Evolutionary conservation across 768 basidiomycete species (phyloP), one percentile per base, ranked within the genome.

Genomic region (Rhodotorula sphaerocarpa): DNA sequence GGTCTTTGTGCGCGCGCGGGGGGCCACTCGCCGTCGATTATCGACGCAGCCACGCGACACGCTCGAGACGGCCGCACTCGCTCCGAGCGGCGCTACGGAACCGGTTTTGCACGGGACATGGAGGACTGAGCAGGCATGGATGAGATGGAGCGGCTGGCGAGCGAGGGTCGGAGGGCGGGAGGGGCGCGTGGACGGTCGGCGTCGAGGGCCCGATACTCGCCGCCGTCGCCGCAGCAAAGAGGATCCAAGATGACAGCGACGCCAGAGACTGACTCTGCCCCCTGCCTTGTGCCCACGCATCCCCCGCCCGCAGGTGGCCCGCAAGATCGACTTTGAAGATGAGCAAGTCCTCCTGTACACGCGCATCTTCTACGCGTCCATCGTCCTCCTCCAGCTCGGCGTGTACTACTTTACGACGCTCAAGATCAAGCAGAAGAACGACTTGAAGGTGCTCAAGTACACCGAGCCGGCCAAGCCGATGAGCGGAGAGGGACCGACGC

Each of bases 361-460:
- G 60, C 86, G 92, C 51, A 78, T 87, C 48, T 89, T 83, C 31
- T 97, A 97, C 74, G 82, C 88, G 61, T 74, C 79, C 25, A 81
- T 83, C 20, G 91, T 95, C 77, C 72, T 83, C 66, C 57, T 88
- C 72, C 81, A 85, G 21, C 76, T 96, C 48, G 84, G 76, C 42
- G 75, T 82, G 25, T 95, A 92, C 80, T 92, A 86, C 80, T 90
- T 81, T 71, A 79, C 85, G 57, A 87, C 88, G 3, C 72, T 81
- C 73, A 80, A 83, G 89, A 84, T 96, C 76, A 92, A 88, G 81
- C 77, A 82, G 72, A 92, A 91, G 83, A 97, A 97, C 72, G 93
- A 99, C 78, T 82, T 86, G 75, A 90, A 90, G 3, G 88, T 93
- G 31, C 79, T 99, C 72, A 99, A 95, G 82, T 99, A 93, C 77